phyloP scores from a whole-genome alignment of 345 rosid species.

The Syzygium aqueum region DNA sequence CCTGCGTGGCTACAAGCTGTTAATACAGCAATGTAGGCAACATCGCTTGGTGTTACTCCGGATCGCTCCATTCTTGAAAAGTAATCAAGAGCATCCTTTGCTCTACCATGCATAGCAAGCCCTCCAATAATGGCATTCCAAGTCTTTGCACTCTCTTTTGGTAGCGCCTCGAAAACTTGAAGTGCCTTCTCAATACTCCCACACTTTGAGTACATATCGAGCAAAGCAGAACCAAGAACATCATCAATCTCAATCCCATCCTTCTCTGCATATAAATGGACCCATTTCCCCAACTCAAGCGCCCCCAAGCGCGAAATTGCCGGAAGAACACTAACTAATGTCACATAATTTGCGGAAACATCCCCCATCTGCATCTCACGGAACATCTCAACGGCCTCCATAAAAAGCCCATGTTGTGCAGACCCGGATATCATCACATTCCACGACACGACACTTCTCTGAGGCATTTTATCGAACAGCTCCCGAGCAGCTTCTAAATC shows the following conservation, averaged over 20 bases:
- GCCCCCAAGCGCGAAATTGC: conserved; percentile 49
- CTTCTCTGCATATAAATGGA: conserved; percentile 50
- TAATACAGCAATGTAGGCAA: conserved; percentile 41
- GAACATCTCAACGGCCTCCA: conserved; percentile 51
- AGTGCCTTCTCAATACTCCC: conserved; percentile 56
- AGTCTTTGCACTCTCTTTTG: conserved; percentile 36
- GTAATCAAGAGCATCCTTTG: conserved; percentile 40
- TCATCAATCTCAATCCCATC: conserved; percentile 37
- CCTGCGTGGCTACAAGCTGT: conserved; percentile 70
- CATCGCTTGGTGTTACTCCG: conserved; percentile 37
- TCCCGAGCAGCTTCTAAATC: conserved; percentile 28
- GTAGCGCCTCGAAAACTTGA: conserved; percentile 41
- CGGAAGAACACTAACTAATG: conserved; percentile 63
- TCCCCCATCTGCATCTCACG: conserved; percentile 41
- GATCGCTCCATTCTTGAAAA: conserved; percentile 36
- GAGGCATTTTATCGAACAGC: conserved; percentile 49
- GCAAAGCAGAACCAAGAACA: conserved; percentile 60
- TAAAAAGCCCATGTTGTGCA: conserved; percentile 45
- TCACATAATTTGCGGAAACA: conserved; percentile 40
- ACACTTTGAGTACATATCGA: conserved; percentile 74
- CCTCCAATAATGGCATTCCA: conserved; percentile 68
- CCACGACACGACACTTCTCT: conserved; percentile 53
- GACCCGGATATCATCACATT: conserved; percentile 65
- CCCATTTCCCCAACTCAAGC: conserved; percentile 56
- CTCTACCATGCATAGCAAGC: conserved; percentile 56